Evolutionary conservation across 2,329 filamentous ascomycete species (phyloP).

Genomic region (Purpureocillium takamizusanense): DNA sequence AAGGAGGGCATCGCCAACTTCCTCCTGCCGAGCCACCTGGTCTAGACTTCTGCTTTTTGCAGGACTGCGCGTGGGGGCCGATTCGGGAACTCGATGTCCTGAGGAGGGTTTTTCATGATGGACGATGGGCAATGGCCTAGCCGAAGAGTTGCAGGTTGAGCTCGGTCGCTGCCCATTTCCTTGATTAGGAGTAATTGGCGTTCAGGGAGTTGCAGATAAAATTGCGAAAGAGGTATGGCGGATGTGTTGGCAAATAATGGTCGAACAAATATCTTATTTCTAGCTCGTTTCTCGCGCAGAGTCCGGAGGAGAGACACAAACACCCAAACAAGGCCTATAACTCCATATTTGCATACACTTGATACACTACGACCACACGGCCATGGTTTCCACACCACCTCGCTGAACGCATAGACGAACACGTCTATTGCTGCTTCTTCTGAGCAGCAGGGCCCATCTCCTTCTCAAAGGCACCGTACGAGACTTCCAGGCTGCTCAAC

Average conservation of each 20-base stretch:
- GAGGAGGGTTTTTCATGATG: too few species aligned
- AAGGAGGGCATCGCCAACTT: slow-evolving; percentile 98
- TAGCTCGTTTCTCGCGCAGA: background rate
- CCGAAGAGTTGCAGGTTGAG: too few species aligned
- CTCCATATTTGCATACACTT: slow-evolving; percentile 9
- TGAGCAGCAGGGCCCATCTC: slow-evolving; percentile 84
- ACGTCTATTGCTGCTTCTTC: slow-evolving; percentile 53
- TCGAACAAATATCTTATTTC: too few species aligned
- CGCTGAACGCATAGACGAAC: background rate
- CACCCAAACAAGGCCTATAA: slow-evolving; percentile 5
- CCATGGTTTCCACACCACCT: background rate
- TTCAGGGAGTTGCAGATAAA: too few species aligned
- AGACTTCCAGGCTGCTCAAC: slow-evolving; percentile 73
- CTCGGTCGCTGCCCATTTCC: too few species aligned
- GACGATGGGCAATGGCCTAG: too few species aligned
- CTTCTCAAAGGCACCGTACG: slow-evolving; percentile 93
- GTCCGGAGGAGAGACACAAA: background rate
- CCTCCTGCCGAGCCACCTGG: slow-evolving; percentile 83
- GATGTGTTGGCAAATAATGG: too few species aligned
- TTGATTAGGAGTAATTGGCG: too few species aligned
- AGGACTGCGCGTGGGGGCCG: too few species aligned
- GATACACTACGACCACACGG: slow-evolving; percentile 5
- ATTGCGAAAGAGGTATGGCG: too few species aligned
- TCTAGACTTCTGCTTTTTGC: slow-evolving; percentile 36
- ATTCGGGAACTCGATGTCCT: too few species aligned